Base-by-base conservation (phyloP, 306 rosid species). In the Quercus berberidifolia region DNA sequence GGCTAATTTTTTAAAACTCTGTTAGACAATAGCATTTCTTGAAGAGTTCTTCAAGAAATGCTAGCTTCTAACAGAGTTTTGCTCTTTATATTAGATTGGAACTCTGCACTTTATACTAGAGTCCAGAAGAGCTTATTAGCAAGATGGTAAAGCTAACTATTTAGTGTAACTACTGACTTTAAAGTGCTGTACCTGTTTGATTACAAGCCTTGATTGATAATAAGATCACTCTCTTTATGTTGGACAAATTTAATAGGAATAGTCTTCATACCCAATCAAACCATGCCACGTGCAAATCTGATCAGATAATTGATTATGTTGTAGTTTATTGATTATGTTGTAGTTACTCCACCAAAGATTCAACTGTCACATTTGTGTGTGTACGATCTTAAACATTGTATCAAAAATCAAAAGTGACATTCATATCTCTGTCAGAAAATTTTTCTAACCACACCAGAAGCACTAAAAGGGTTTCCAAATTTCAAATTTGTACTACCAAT, bases 401-500 rank as follows among this genome's bases (percentile, higher is more conserved):
- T 15, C 5, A 30, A 65, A 31, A 65, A 8, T 30, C 12, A 6
- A 64, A 28, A 10, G 30, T 1, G 6, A 35, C 26, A 31, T 67
- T 67, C 8, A 67, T 35, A 6, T 31, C 23, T 31, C 20, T 33
- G 26, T 5, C 69, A 5, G 31, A 74, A 38, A 33, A 8, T 41
- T 74, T 21, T 23, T 35, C 31, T 4, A 21, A 20, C 65, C 31
- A 33, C 11, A 78, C 14, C 4, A 69, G 21, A 54, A 69, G 68
- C 38, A 55, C 38, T 57, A 25, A 13, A 2, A 10, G 52, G 63
- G n/a, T 14, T 68, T 74, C 20, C 57, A 23, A 18, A 30, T 13
- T 38, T 41, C 67, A 23, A 18, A 68, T 31, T 11, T 55, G 72
- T 19, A 9, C 52, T 3, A 79, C 83, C 83, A 52, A 78, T 26